Percentiles rank a stretch among this genome's conserved stretches.
Evolutionary conservation across 371 early-diverging fungal genomes (phyloP).

Genomic region (Mucor plumbeus): DNA sequence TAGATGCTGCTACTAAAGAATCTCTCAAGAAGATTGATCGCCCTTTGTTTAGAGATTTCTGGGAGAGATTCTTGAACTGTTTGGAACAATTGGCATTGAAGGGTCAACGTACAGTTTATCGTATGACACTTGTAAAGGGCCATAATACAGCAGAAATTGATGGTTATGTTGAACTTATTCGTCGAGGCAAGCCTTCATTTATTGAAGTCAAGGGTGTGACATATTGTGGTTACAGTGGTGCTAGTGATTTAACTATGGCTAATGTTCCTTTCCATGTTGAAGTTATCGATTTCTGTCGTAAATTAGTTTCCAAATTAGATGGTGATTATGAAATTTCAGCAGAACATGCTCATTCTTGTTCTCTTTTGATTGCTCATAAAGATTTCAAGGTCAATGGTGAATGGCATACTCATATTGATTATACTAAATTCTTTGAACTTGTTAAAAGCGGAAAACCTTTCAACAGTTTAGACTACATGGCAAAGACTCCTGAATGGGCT

Average conservation of each 20-base stretch:
- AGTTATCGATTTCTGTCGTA: slow-evolving; percentile 74
- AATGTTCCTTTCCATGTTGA: slow-evolving; percentile 81
- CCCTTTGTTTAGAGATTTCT: slow-evolving; percentile 81
- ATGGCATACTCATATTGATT: slow-evolving; percentile 88
- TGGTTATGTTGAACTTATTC: slow-evolving; percentile 76
- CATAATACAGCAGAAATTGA: slow-evolving; percentile 76
- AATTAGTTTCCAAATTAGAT: slow-evolving; percentile 59
- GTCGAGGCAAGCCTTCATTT: slow-evolving; percentile 77
- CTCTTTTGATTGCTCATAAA: slow-evolving; percentile 73
- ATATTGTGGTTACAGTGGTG: slow-evolving; percentile 73
- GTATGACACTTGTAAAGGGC: slow-evolving; percentile 81
- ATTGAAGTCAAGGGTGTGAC: slow-evolving; percentile 83
- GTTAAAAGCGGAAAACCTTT: slow-evolving; percentile 69
- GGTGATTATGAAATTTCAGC: slow-evolving; percentile 76
- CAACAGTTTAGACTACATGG: slow-evolving; percentile 72
- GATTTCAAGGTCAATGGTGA: slow-evolving; percentile 72
- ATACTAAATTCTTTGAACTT: slow-evolving; percentile 73
- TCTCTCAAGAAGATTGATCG: slow-evolving; percentile 81
- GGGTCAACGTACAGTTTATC: slow-evolving; percentile 79
- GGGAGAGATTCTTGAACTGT: slow-evolving; percentile 80
- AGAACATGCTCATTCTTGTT: slow-evolving; percentile 81
- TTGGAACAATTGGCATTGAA: slow-evolving; percentile 70
- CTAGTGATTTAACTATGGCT: slow-evolving; percentile 74
- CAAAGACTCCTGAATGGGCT: slow-evolving; percentile 80
- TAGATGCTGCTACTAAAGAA: slow-evolving; percentile 83